Base-by-base conservation (phyloP, 2,329 filamentous ascomycete genomes). In the Iodosphaeria phyllophila region DNA sequence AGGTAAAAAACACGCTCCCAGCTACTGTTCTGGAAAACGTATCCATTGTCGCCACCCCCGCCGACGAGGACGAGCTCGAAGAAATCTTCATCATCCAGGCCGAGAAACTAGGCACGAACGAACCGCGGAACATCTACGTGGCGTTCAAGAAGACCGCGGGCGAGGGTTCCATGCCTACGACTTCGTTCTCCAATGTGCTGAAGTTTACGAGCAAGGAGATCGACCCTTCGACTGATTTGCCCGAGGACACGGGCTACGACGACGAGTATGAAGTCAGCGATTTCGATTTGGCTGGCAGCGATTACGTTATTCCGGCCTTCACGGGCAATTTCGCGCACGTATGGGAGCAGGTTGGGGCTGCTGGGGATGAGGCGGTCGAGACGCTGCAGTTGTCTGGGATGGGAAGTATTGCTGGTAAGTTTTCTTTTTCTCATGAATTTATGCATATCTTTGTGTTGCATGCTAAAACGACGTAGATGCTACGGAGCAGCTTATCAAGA, bases 121-220 rank as follows among this genome's bases (percentile, higher is more conserved):
- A 86, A 47, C 82, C 84, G 0, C 89, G 89, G 30, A 86, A 83
- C 38, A 74, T 95, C 20, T 98, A 93, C 44, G 89, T 93, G 20
- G 83, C 83, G 3, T 93, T 98, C 60, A 79, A 76, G 54, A 89
- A 91, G 49, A 54, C 70, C 15, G 67, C 64, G 30, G 83, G 79
- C 28, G 78, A 82, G 40, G 62, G 58, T 21, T 66, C 74, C n/a
- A 74, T 91, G 48, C 73, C 83, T 4, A 61, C 77, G 13, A 72
- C 75, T 26, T 77, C 70, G 20, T 92, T 98, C 51, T 82, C 79
- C 36, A 98, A 95, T 51, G 59, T 80, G 19, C 74, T 98, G 45
- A 93, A 89, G 53, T 98, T 98, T 49, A 93, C 83, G 11, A 89
- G 76, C 59, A 95, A 93, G 56, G 89, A 98, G 53, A 89, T 98